phyloP scores from a whole-genome alignment of 345 rosid species.

The Hibiscus trionum region DNA sequence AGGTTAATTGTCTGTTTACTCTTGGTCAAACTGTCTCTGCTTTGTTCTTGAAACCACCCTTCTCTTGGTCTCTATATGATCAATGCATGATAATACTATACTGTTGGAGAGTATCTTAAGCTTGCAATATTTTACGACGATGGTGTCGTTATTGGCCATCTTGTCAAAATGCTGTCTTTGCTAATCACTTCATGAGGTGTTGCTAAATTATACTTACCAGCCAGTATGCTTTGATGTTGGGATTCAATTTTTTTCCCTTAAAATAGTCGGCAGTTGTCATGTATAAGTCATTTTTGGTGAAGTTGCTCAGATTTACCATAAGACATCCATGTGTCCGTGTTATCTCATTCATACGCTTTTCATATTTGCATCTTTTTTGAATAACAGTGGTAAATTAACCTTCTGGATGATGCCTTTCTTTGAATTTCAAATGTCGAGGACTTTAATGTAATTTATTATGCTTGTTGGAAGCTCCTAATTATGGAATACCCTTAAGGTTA shows the following conservation, averaged over 20 bases:
- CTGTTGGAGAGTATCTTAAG: background rate
- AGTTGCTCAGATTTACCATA: background rate
- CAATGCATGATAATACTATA: background rate
- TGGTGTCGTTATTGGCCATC: background rate
- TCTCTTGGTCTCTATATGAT: background rate
- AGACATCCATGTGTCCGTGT: background rate
- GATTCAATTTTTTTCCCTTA: background rate
- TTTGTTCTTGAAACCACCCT: background rate
- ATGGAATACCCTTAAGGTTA: background rate
- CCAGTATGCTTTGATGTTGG: background rate
- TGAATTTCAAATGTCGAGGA: background rate
- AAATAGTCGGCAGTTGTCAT: background rate
- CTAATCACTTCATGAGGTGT: background rate
- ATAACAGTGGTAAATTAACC: background rate
- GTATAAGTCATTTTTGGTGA: background rate
- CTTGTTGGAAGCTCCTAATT: background rate
- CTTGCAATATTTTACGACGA: background rate
- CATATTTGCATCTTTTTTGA: background rate
- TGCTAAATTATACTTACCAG: background rate
- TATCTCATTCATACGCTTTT: background rate
- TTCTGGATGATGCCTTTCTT: background rate
- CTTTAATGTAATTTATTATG: background rate
- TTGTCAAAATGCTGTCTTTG: background rate
- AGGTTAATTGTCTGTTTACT: too few relatives aligned
- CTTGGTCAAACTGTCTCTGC: background rate